Evolutionary conservation across 2,329 filamentous ascomycete genomes (phyloP), one percentile per base, ranked within the genome.

Genomic region (Arthrobotrys megalospora): DNA sequence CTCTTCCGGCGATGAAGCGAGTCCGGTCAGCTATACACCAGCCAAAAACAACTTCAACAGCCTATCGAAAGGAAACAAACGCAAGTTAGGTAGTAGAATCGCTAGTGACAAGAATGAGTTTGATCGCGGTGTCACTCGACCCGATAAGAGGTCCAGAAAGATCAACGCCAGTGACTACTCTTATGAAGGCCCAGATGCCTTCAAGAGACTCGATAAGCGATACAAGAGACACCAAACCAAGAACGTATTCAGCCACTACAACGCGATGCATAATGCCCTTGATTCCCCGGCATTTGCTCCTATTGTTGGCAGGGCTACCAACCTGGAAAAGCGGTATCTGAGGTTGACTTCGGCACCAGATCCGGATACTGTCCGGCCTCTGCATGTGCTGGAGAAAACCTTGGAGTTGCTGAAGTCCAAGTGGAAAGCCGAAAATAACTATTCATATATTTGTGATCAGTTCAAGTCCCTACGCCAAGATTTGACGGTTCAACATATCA

Each of bases 391-490:
- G 80, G 90, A 91, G 81, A 91, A 96, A 85, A 94, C 95, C 5
- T 86, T 99, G 84, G 93, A 96, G 81, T 86, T 96, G 60, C 86
- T 99, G 80, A 96, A 97, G 87, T 92, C 91, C 86, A 98, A 97
- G 86, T 99, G 96, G 96, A 92, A 91, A 83, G 90, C 91, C 81
- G 94, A 97, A 82, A 91, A 91, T 86, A 97, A 98, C 85, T 99
- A 99, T 85, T 91, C 90, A 81, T 99, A 97, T 86, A 97, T 97
- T 80, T 98, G 96, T 89, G 94, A 99, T 84, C 96, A 99, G 88
- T 97, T 99, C 88, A 99, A 99, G 85, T 97, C 96, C 14, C 89
- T 99, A 84, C 93, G 96, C 79, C 96, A 99, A 88, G 96, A 99
- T 87, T 88, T 99, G 84, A 99, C 96, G 45, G 96, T 99, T 69